Evolutionary conservation across 768 basidiomycete genomes (phyloP), one percentile per base, ranked within the genome.

Genomic region (Macrolepiota dolichaula): DNA sequence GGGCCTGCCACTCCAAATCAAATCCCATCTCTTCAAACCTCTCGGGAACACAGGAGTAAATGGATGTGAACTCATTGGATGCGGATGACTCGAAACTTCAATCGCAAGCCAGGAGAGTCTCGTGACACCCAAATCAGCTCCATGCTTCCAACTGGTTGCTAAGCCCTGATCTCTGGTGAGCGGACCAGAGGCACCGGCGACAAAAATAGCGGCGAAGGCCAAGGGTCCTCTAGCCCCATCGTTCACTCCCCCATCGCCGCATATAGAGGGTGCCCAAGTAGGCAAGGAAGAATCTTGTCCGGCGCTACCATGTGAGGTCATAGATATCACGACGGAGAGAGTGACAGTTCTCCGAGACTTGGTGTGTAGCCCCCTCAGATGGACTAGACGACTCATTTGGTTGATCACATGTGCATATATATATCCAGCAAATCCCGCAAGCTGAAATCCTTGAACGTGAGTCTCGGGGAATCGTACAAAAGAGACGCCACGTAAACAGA

Each of bases 41-140:
- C n/a, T n/a, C n/a, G n/a, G n/a, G n/a, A n/a, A n/a, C n/a, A n/a
- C n/a, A n/a, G n/a, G n/a, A n/a, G n/a, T n/a, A n/a, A 27, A 62
- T 63, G 62, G 62, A 63, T 24, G 51, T 63, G 7, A 57, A 63
- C 29, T 17, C 19, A 5, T 10, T 51, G n/a, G n/a, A n/a, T n/a
- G n/a, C n/a, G 12, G 38, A 57, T 27, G 49, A 51, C 19, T 32
- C 38, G n/a, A 44, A 11, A 17, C 17, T 9, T 22, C 49, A 56
- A 40, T 42, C 56, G 6, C 53, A 56, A 19, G n/a, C 63, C n/a
- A 50, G n/a, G n/a, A 51, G 32, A 22, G 37, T 15, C 53, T 51
- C n/a, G 44, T 42, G 10, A 57, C 62, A 19, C 62, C 62, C 25
- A 57, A 59, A 36, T 61, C 63, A 11, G 47, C 63, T 35, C 54